Evolutionary conservation across 2,329 filamentous ascomycete genomes (phyloP), one percentile per base, ranked within the genome.

Genomic region (Pseudocercospora crystallina): DNA sequence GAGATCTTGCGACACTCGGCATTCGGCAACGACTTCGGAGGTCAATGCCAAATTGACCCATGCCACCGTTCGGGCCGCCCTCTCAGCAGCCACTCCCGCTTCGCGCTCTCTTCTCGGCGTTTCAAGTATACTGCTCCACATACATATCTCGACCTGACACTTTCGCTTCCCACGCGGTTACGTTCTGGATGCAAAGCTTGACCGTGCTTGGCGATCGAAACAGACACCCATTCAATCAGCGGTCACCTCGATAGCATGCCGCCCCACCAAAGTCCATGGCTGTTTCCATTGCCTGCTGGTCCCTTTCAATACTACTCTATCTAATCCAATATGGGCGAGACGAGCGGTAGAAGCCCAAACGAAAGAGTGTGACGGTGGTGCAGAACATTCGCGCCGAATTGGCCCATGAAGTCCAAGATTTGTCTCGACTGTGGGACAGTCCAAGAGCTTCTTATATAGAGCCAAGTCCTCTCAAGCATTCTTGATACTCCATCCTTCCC

Each of bases 381-480:
- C 40, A 13, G 29, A 31, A 33, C 31, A 11, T 13, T 14, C 13
- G 15, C 12, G 29, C 17, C 3, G 29, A 31, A 33, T 33, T 43
- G 29, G 31, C 40, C n/a, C n/a, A 9, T 13, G 12, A 15, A 29
- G 40, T 10, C 15, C 20, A 13, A 17, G 30, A 13, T 17, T 17
- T 29, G 8, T 17, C 20, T 43, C 13, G 33, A 20, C 13, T 32
- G 40, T 15, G 36, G 12, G 40, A 43, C 20, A 26, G 20, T 26
- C 7, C 20, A 15, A 20, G 8, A 43, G 43, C 38, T 33, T 47
- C 34, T 20, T 53, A 54, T 53, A 54, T 50, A 58, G 34, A 45
- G 48, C 49, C 49, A 53, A 55, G 47, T 42, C 41, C 33, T 26
- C 41, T 26, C 49, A 53, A 58, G 51, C 47, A 36, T 35, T 51